These are phyloP conservation scores for Podaxis pistillaris DNA, from an alignment of 768 basidiomycete genomes.

Conservation along the genomic window DNA sequence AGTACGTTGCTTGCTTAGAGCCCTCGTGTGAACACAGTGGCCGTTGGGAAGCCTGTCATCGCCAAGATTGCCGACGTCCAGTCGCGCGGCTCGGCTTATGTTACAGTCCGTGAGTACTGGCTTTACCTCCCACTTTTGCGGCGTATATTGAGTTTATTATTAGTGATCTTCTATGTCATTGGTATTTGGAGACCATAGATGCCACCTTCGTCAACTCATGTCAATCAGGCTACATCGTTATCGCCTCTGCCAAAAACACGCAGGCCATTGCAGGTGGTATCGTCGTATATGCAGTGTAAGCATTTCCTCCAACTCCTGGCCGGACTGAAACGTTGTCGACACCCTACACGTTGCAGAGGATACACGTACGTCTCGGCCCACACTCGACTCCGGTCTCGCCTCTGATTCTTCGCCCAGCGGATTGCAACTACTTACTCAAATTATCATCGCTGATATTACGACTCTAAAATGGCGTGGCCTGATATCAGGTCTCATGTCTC, in stretches of 20 bases:
- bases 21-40: conserved; percentile 23
- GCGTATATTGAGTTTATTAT: background rate
- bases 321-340: background rate
- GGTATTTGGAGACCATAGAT: conserved; percentile 27
- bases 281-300: conserved; percentile 55
- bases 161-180: conserved; percentile 59
- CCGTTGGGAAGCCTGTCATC: conserved; percentile 62
- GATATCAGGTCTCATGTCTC: conserved; percentile 34
- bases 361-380: conserved; percentile 46
- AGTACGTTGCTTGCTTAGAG: background rate
- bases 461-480: conserved; percentile 57
- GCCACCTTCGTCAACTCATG: background rate
- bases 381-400: background rate
- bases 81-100: conserved; percentile 64
- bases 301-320: conserved; percentile 7
- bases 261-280: conserved; percentile 51
- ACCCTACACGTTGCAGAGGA: conserved; percentile 39
- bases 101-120: conserved; percentile 48
- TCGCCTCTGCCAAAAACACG: conserved; percentile 48
- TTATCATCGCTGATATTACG: conserved; percentile 63
- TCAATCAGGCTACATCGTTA: conserved; percentile 45
- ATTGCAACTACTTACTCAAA: conserved; percentile 61
- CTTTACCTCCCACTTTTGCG: background rate
- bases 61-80: conserved; percentile 73
- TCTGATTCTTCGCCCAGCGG: conserved; percentile 33